Conservation (phyloP, 768 basidiomycete species). For the Dendrothele bispora region DNA sequence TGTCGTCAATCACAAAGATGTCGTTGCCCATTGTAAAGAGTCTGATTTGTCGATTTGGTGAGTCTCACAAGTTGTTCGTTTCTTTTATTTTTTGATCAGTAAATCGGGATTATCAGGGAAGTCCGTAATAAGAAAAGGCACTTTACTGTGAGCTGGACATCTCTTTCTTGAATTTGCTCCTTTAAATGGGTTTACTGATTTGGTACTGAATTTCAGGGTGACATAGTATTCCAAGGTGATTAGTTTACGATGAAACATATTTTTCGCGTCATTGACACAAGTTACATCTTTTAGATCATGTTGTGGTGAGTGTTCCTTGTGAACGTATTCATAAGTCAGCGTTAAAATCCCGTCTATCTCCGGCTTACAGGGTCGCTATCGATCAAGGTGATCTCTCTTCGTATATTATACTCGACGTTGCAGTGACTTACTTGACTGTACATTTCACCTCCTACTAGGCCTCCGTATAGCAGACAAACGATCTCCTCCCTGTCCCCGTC, state of each 20-base stretch:
- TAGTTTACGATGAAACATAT: too few species aligned
- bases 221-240: constrained; percentile 89
- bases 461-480: constrained; percentile 93
- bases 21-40: constrained; percentile 67
- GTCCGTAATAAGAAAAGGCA: constrained; percentile 82
- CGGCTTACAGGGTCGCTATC: constrained; percentile 75
- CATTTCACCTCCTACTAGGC: constrained; percentile 38
- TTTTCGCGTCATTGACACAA: too few species aligned
- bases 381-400: constrained; percentile 69
- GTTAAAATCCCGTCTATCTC: neutral
- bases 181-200: too few species aligned
- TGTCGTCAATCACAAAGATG: constrained; percentile 41
- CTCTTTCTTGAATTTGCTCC: neutral
- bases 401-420: too few species aligned
- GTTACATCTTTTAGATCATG: constrained; percentile 67
- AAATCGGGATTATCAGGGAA: constrained; percentile 56
- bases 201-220: too few species aligned
- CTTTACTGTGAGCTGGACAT: constrained; percentile 80
- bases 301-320: constrained; percentile 58
- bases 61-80: constrained; percentile 30
- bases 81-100: neutral
- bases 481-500: constrained; percentile 80
- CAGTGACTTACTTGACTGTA: constrained; percentile 4
- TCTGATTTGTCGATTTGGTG: constrained; percentile 91
- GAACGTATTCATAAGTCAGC: too few species aligned